A percentile compares a stretch with the other conserved stretches of the same genome.
Evolutionary conservation across 2,329 filamentous ascomycete genomes (phyloP).

Genomic region (Pyrenochaeta sp.): DNA sequence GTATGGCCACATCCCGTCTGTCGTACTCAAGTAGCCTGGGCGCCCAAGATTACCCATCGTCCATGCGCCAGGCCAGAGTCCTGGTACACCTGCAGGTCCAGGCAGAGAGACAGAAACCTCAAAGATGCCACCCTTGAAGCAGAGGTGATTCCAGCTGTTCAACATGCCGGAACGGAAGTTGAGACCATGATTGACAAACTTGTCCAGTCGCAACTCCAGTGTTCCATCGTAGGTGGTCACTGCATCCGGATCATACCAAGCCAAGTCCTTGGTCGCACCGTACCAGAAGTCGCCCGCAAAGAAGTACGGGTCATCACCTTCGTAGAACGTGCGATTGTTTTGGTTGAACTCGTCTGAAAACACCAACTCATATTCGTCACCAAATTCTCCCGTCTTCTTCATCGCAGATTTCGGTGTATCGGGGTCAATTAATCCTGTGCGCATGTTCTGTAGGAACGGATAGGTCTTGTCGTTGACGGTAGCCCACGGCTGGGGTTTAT

Average conservation of each 20-base stretch:
- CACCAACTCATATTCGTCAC: constrained; percentile 58
- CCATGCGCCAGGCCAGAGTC: constrained; percentile 64
- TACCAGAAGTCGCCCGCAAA: constrained; percentile 64
- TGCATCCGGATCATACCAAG: constrained; percentile 63
- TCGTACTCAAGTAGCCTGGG: constrained; percentile 61
- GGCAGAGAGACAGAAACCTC: constrained; percentile 63
- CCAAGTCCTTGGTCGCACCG: constrained; percentile 60
- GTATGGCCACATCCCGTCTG: constrained; percentile 65
- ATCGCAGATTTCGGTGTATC: constrained; percentile 59
- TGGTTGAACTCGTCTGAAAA: constrained; percentile 67
- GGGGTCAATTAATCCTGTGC: constrained; percentile 60
- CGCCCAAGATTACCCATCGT: constrained; percentile 64
- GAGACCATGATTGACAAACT: constrained; percentile 56
- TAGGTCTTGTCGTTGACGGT: constrained; percentile 59
- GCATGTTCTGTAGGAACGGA: constrained; percentile 58
- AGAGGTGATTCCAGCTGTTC: constrained; percentile 63
- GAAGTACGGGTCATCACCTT: constrained; percentile 66
- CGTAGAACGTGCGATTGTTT: constrained; percentile 62
- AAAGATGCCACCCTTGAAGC: constrained; percentile 63
- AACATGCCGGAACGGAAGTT: constrained; percentile 61
- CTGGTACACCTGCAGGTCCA: constrained; percentile 59
- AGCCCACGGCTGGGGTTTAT: constrained; percentile 52
- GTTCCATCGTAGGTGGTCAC: constrained; percentile 59
- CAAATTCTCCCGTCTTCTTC: constrained; percentile 56
- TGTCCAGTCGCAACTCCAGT: constrained; percentile 57